A percentile compares a stretch with the other conserved stretches of the same genome.
Evolutionary conservation across 2,329 filamentous ascomycete species (phyloP).

Genomic region (Ophiostoma sp.): DNA sequence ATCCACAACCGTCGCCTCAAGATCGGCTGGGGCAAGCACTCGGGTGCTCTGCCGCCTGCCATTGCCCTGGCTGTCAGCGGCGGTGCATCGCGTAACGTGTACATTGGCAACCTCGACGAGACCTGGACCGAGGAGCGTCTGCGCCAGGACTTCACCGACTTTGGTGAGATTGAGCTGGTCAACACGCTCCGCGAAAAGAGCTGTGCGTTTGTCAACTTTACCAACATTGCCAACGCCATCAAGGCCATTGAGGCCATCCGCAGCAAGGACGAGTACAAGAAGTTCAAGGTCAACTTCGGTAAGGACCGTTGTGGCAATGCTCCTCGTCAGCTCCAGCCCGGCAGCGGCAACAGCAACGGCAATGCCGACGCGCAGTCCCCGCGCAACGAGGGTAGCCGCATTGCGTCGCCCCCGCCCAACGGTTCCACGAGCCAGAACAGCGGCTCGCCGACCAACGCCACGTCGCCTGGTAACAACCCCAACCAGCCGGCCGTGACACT

Average conservation of each 20-base stretch:
- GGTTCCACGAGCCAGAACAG: constrained; percentile 58
- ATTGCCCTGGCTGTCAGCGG: constrained; percentile 95
- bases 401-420: constrained; percentile 60
- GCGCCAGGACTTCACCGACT: constrained; percentile 95
- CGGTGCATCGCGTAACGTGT: constrained; percentile 96
- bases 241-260: constrained; percentile 97
- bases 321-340: constrained; percentile 73
- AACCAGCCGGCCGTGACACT: constrained; percentile 62
- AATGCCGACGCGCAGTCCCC: constrained; percentile 58
- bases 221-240: constrained; percentile 99
- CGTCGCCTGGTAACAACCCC: constrained; percentile 40
- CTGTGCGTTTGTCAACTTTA: constrained; percentile 99
- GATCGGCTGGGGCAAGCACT: constrained; percentile 99
- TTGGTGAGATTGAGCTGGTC: constrained; percentile 95
- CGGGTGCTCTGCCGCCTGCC: constrained; percentile 88
- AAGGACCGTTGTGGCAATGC: constrained; percentile 98
- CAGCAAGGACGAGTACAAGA: constrained; percentile 91
- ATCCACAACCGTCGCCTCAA: constrained; percentile 97
- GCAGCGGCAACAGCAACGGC: neutral
- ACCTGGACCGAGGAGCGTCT: constrained; percentile 95
- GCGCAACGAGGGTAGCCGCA: constrained; percentile 59
- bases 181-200: constrained; percentile 98
- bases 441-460: constrained; percentile 55
- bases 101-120: constrained; percentile 96
- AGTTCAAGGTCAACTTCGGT: constrained; percentile 99